A percentile compares a stretch with the other conserved stretches of the same genome.
Evolutionary conservation across 805 yeast genomes (phyloP).

Genomic region (Ogataea populi-albae): DNA sequence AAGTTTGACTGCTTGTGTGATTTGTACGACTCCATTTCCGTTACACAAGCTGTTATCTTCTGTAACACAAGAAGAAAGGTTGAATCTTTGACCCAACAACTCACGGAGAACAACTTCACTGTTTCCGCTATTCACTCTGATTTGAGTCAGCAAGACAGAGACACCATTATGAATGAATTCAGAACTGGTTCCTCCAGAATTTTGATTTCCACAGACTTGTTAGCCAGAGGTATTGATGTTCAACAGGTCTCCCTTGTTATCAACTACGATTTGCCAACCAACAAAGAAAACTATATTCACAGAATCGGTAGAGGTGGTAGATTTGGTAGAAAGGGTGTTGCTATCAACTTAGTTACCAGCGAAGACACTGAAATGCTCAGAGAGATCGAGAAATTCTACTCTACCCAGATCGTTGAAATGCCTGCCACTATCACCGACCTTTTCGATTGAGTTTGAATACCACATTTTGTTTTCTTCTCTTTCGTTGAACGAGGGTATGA

Average conservation of each 20-base stretch:
- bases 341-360: conserved; percentile 86
- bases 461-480: conserved; percentile 7
- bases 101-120: conserved; percentile 79
- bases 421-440: conserved; percentile 68
- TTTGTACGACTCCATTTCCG: conserved; percentile 88
- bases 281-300: conserved; percentile 94
- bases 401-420: conserved; percentile 72
- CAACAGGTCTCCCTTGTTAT: conserved; percentile 96
- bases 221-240: conserved; percentile 98
- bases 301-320: conserved; percentile 98
- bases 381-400: conserved; percentile 72
- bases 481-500: conserved; percentile 12
- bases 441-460: conserved; percentile 22
- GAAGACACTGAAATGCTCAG: conserved; percentile 72
- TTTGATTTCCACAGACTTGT: conserved; percentile 91
- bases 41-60: conserved; percentile 97
- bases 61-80: conserved; percentile 97
- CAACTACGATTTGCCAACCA: conserved; percentile 90
- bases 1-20: conserved; percentile 94
- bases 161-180: conserved; percentile 92
- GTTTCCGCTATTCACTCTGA: conserved; percentile 97
- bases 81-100: conserved; percentile 80
- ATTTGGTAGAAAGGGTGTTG: conserved; percentile 98
- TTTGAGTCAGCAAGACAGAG: conserved; percentile 93
- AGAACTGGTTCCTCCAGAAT: conserved; percentile 91